Percentiles rank a stretch among this genome's conserved stretches.
Conservation (phyloP, 345 rosid species). For the Citrus sp. region DNA sequence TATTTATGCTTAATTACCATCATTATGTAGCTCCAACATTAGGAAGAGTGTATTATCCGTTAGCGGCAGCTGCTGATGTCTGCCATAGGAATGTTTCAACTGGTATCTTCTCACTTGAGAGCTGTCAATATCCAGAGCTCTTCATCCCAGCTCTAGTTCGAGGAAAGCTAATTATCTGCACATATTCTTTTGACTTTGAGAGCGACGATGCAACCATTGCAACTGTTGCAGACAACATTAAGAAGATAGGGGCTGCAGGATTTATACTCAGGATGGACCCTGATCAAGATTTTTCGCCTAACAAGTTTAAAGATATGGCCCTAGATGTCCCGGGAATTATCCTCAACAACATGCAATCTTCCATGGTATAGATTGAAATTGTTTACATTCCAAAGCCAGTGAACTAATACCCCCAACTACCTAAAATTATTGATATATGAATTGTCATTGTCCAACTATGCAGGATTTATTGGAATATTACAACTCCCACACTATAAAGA, state of each 20-base stretch:
- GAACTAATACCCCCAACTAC: neutral
- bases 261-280: slow-evolving; percentile 45
- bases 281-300: slow-evolving; percentile 29
- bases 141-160: slow-evolving; percentile 31
- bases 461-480: slow-evolving; percentile 51
- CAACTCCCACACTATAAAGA: slow-evolving; percentile 32
- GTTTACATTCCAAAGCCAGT: neutral
- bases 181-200: slow-evolving; percentile 37
- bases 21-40: slow-evolving; percentile 40
- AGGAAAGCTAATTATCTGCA: slow-evolving; percentile 42
- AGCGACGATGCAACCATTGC: slow-evolving; percentile 31
- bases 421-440: neutral
- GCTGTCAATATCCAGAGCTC: slow-evolving; percentile 35
- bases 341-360: slow-evolving; percentile 38
- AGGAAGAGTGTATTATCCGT: slow-evolving; percentile 23
- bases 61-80: slow-evolving; percentile 47
- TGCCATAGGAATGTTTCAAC: slow-evolving; percentile 26
- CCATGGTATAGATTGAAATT: slow-evolving; percentile 24
- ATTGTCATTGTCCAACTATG: neutral
- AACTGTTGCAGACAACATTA: slow-evolving; percentile 37
- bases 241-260: slow-evolving; percentile 44
- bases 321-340: slow-evolving; percentile 37
- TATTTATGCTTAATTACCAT: neutral
- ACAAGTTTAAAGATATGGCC: slow-evolving; percentile 37
- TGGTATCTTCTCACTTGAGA: slow-evolving; percentile 25